Conservation (phyloP, 164 flowering plant species). For the Taxillus chinensis region DNA sequence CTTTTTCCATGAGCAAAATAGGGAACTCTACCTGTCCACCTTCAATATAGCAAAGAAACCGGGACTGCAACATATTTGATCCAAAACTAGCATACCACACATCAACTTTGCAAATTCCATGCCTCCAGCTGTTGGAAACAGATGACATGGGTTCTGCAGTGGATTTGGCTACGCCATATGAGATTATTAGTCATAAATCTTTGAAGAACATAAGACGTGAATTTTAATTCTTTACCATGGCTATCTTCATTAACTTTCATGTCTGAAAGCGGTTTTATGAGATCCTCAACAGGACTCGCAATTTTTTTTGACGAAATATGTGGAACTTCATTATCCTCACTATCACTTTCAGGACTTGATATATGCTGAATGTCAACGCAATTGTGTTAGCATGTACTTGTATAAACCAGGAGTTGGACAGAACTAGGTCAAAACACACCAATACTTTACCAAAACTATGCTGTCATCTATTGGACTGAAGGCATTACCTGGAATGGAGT, state of each 20-base stretch:
- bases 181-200: neutral
- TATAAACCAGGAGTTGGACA: neutral
- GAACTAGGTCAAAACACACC: neutral
- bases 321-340: constrained; percentile 28
- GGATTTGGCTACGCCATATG: neutral
- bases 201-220: neutral
- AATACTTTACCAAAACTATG: neutral
- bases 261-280: constrained; percentile 33
- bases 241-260: constrained; percentile 36
- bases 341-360: constrained; percentile 64
- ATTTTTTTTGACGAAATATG: constrained; percentile 13
- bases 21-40: constrained; percentile 73
- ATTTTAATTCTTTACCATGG: constrained; percentile 23
- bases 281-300: constrained; percentile 27
- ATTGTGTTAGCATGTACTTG: neutral
- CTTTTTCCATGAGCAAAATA: neutral
- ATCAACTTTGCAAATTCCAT: constrained; percentile 47
- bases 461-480: neutral
- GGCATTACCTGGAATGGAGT: constrained; percentile 33
- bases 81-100: constrained; percentile 90
- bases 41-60: constrained; percentile 79
- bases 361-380: constrained; percentile 13
- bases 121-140: constrained; percentile 50
- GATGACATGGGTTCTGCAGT: constrained; percentile 26
- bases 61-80: constrained; percentile 78